A percentile compares a stretch with the other conserved stretches of the same genome.
Conservation (phyloP, 331 rosid genomes). For the Prunus yedoensis region DNA sequence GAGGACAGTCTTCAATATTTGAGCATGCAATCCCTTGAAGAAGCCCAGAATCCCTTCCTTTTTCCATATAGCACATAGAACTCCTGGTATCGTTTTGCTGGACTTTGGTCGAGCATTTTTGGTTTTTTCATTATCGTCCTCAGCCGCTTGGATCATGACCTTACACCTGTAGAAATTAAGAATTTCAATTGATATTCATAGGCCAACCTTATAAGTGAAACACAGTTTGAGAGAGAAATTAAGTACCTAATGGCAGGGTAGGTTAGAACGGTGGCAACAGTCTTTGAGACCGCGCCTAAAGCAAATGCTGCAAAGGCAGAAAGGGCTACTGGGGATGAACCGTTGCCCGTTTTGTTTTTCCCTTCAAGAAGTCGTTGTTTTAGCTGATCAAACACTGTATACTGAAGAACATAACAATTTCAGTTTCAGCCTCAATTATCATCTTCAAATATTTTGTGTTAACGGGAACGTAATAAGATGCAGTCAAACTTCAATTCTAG, state of each 20-base stretch:
- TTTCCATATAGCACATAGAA: constrained; percentile 68
- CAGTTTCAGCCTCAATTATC: constrained; percentile 25
- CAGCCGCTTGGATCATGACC: constrained; percentile 98
- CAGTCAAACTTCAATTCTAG: background rate
- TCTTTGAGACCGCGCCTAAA: constrained; percentile 88
- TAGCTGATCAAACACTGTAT: constrained; percentile 95
- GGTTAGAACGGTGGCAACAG: constrained; percentile 77
- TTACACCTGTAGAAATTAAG: constrained; percentile 67
- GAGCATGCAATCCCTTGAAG: constrained; percentile 95
- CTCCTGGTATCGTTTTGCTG: constrained; percentile 51
- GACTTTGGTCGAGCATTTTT: constrained; percentile 37
- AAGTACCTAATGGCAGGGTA: constrained; percentile 94
- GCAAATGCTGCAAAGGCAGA: constrained; percentile 82
- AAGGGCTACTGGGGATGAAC: constrained; percentile 59
- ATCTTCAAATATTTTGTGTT: constrained; percentile 9
- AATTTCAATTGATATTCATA: constrained; percentile 20
- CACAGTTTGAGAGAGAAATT: constrained; percentile 26
- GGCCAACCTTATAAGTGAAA: constrained; percentile 9
- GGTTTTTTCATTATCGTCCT: constrained; percentile 42
- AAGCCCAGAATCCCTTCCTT: constrained; percentile 80
- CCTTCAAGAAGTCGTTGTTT: constrained; percentile 57
- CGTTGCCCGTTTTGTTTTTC: constrained; percentile 39
- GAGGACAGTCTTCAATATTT: constrained; percentile 92
- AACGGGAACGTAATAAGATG: background rate
- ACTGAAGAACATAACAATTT: constrained; percentile 46